Base-by-base conservation (phyloP, 2,329 filamentous ascomycete species). In the Sarocladium strictum region DNA sequence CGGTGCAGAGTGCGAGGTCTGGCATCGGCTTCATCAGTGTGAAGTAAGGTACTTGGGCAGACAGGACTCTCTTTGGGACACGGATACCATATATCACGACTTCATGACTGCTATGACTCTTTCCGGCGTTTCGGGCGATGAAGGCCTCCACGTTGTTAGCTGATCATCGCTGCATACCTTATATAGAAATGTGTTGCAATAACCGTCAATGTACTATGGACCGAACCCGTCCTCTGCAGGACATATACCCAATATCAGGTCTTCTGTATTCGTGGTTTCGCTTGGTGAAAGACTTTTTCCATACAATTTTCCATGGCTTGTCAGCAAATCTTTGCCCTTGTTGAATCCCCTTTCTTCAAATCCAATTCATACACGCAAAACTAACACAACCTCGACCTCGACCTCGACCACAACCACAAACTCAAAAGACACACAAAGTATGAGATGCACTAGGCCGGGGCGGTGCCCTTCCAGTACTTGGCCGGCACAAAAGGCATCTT, bases 401-500 rank as follows among this genome's bases (percentile, higher is more conserved):
- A n/a, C n/a, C n/a, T n/a, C n/a, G n/a, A n/a, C n/a, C n/a, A n/a
- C n/a, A n/a, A n/a, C n/a, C n/a, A n/a, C 21, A 45, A 23, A 19
- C 45, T 3, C 45, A 29, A n/a, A n/a, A n/a, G n/a, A n/a, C n/a
- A n/a, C n/a, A 32, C 12, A 32, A 32, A 32, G 29, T 26, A n/a
- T 38, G 12, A n/a, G n/a, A n/a, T n/a, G n/a, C n/a, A n/a, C 40
- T 27, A 53, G 4, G 50, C 50, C 12, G 50, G 50, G 7, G 50
- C 50, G 3, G 33, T 53, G 5, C 49, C 50, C 50, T 53, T 53
- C 50, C 50, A 53, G 71, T 96, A 96, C 72, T 89, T 91, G 63
- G 80, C 84, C 52, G 84, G 79, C 53, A 95, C 80, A 69, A 96
- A 96, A 1, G 92, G 92, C 91, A 96, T 94, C 76, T 92, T 92